Evolutionary conservation across 352 stramenopile species (phyloP).

Genomic region (Elongisporangium prolatum): DNA sequence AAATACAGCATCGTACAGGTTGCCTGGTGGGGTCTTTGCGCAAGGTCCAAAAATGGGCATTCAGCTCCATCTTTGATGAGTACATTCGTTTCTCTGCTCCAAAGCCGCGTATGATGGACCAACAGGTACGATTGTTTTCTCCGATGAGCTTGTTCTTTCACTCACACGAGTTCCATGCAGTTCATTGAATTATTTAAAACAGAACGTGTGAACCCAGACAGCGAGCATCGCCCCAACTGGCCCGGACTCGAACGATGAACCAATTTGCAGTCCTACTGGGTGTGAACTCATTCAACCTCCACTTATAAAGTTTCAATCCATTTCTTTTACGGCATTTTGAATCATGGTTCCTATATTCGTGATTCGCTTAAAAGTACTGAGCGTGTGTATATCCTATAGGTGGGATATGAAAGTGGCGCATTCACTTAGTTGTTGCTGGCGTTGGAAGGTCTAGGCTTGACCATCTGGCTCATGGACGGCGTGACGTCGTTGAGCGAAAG

Average conservation of each 20-base stretch:
- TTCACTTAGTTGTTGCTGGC: background rate
- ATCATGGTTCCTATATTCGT: background rate
- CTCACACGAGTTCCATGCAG: slow-evolving; percentile 17
- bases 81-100: slow-evolving; percentile 83
- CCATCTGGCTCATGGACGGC: slow-evolving; percentile 38
- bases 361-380: background rate
- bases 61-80: slow-evolving; percentile 82
- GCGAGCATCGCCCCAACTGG: slow-evolving; percentile 62
- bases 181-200: slow-evolving; percentile 86
- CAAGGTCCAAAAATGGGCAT: slow-evolving; percentile 80
- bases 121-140: slow-evolving; percentile 41
- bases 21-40: slow-evolving; percentile 74
- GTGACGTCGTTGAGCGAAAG: slow-evolving; percentile 38
- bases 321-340: background rate
- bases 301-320: background rate
- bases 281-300: background rate
- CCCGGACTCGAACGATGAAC: slow-evolving; percentile 30
- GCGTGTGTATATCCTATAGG: background rate
- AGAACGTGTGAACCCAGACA: slow-evolving; percentile 54
- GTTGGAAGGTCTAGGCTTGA: slow-evolving; percentile 6
- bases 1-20: slow-evolving; percentile 63
- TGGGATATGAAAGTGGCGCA: background rate
- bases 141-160: background rate
- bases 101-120: slow-evolving; percentile 86
- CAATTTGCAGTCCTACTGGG: background rate